Evolutionary conservation across 495 filamentous ascomycete genomes (phyloP).

Genomic region (Hypoxylon trugodes): DNA sequence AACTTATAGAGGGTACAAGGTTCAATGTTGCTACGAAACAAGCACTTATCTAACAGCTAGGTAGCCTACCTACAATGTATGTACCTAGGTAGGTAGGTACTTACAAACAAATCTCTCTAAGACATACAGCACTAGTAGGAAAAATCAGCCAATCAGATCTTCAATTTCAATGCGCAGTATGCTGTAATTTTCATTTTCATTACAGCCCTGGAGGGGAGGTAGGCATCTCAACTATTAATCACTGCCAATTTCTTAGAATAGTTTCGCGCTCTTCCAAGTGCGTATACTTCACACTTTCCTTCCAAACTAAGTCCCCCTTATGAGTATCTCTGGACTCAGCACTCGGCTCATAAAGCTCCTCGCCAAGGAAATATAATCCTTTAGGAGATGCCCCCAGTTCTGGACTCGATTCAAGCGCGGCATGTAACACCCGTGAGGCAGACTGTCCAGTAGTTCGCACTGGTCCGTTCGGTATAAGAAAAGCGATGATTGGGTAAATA

Average conservation of each 20-base stretch:
- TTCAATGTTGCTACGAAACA: too few species aligned
- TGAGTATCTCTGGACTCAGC: constrained; percentile 34
- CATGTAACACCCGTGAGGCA: constrained; percentile 44
- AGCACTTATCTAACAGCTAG: too few species aligned
- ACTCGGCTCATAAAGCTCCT: constrained; percentile 14
- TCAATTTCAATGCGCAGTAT: too few species aligned
- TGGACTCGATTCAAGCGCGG: constrained; percentile 23
- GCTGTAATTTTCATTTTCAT: too few species aligned
- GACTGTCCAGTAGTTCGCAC: constrained; percentile 20
- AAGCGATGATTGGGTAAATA: constrained; percentile 1
- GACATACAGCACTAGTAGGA: too few species aligned
- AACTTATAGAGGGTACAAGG: too few species aligned
- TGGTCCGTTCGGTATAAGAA: not conserved
- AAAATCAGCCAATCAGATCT: too few species aligned
- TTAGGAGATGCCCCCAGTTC: constrained; percentile 15
- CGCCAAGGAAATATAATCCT: constrained; percentile 37
- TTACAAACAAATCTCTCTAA: too few species aligned
- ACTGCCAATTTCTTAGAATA: constrained; percentile 38
- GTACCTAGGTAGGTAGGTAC: too few species aligned
- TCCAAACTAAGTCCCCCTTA: constrained; percentile 43
- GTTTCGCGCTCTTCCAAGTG: constrained; percentile 39
- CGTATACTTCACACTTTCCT: constrained; percentile 39
- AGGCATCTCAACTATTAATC: too few species aligned
- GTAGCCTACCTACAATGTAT: too few species aligned
- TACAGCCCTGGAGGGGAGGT: too few species aligned